These are phyloP conservation scores for Thalassiosira hispida DNA, from an alignment of 352 stramenopile genomes.

Conservation along the genomic window DNA sequence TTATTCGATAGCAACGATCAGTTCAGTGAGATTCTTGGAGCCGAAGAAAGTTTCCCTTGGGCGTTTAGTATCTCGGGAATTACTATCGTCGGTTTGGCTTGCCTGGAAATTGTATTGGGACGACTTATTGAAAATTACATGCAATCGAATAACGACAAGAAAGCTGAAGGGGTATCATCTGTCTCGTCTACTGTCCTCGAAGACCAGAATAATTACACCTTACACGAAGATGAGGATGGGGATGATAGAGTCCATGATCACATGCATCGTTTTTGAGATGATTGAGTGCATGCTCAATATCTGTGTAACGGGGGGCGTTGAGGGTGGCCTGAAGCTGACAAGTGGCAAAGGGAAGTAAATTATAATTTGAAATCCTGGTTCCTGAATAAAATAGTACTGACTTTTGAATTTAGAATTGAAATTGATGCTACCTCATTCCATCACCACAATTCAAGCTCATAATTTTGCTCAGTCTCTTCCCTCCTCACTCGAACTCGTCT, in stretches of 20 bases:
- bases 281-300: conserved; percentile 1
- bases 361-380: too few species aligned
- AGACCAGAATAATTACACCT: not conserved
- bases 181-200: too few species aligned
- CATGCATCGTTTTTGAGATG: not conserved
- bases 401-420: too few species aligned
- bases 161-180: too few species aligned
- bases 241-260: conserved; percentile 11
- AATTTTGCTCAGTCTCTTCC: too few species aligned
- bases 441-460: too few species aligned
- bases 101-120: conserved; percentile 14
- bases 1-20: conserved; percentile 13
- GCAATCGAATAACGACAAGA: not conserved
- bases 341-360: too few species aligned
- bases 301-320: too few species aligned
- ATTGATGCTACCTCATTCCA: too few species aligned
- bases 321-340: too few species aligned
- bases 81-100: conserved; percentile 5
- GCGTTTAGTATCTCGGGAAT: conserved; percentile 14
- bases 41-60: conserved; percentile 12
- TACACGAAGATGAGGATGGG: not conserved
- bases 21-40: not conserved
- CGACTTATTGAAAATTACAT: conserved; percentile 15
- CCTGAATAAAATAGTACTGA: too few species aligned
- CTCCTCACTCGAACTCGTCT: too few species aligned